Evolutionary conservation across 2,329 filamentous ascomycete species (phyloP).

Genomic region (Penicillium decumbens): DNA sequence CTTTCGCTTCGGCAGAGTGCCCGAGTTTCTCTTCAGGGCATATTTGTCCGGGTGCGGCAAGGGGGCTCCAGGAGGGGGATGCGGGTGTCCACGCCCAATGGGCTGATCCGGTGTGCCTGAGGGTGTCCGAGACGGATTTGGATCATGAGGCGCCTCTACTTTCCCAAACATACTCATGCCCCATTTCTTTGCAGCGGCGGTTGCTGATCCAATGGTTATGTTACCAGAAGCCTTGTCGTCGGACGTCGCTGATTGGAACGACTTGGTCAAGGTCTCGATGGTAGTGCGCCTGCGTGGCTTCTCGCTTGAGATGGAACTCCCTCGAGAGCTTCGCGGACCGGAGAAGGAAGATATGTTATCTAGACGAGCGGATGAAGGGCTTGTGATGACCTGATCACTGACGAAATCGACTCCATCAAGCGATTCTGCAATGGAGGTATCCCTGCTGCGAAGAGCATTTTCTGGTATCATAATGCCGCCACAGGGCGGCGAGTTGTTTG

Average conservation of each 20-base stretch:
- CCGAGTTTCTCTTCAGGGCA: slow-evolving; percentile 53
- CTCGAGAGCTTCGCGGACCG: slow-evolving; percentile 19
- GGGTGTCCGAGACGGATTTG: slow-evolving; percentile 35
- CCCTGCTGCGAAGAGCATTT: slow-evolving; percentile 40
- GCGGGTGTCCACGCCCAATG: slow-evolving; percentile 74
- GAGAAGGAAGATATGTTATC: slow-evolving; percentile 23
- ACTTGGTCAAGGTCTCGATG: slow-evolving; percentile 28
- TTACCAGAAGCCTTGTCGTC: slow-evolving; percentile 40
- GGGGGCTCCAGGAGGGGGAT: slow-evolving; percentile 75
- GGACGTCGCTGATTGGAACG: slow-evolving; percentile 23
- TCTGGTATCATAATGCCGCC: slow-evolving; percentile 34
- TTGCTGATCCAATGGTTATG: slow-evolving; percentile 47
- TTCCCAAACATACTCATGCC: slow-evolving; percentile 49
- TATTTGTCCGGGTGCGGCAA: slow-evolving; percentile 64
- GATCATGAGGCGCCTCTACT: slow-evolving; percentile 38
- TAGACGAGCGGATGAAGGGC: slow-evolving; percentile 29
- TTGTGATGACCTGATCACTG: slow-evolving; percentile 21
- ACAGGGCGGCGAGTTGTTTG: slow-evolving; percentile 42
- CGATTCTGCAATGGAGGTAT: slow-evolving; percentile 50
- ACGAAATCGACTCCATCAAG: slow-evolving; percentile 23
- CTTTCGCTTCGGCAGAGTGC: slow-evolving; percentile 61
- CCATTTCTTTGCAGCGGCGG: slow-evolving; percentile 59
- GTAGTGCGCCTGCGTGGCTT: slow-evolving; percentile 28
- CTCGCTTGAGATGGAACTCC: slow-evolving; percentile 26
- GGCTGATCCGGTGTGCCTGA: slow-evolving; percentile 57